Base-by-base conservation (phyloP, 306 rosid species). In the Boehmeria nivea region DNA sequence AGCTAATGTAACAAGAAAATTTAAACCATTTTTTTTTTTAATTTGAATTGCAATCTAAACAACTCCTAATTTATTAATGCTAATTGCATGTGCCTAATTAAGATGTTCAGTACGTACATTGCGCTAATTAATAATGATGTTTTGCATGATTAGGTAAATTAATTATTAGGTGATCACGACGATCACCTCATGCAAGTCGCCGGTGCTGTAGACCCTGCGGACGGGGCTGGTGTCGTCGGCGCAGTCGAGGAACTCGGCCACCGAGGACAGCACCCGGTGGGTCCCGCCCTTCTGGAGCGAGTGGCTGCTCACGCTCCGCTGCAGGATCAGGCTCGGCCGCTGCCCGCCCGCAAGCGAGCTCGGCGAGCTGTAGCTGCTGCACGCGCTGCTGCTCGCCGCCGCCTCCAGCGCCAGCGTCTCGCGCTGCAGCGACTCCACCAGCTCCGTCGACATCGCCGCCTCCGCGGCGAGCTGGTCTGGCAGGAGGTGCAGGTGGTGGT, bases 341-440 rank as follows among this genome's bases (percentile, higher is more conserved):
- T 60, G 76, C 34, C 49, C 23, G 8, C 66, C 19, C 71, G 47
- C 43, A 12, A 51, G 59, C 3, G 84, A 78, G 10, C 54, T 71
- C 1, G 84, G 86, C 8, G 95, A 83, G 4, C 73, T 85, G 49
- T 80, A 77, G 72, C 94, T 71, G 51, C 95, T 82, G 64, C 89
- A 72, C 61, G n/a, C 85, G 55, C 78, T 74, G 38, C 79, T 62
- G 37, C 71, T 38, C 8, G 36, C 42, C 70, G 36, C 42, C 70
- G 57, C 49, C 26, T 67, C 75, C 34, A 69, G 24, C 5, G 67
- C 43, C 2, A 49, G 61, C 3, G 80, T 19, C 18, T 70, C 81
- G 19, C 45, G n/a, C n/a, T n/a, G 64, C 46, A 68, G 27, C 23
- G 81, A 51, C 61, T 68, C 81, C 3, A 68, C 46, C 40, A 70